Conservation (phyloP, 257 asterid species). For the Ajuga chamaepitys region DNA sequence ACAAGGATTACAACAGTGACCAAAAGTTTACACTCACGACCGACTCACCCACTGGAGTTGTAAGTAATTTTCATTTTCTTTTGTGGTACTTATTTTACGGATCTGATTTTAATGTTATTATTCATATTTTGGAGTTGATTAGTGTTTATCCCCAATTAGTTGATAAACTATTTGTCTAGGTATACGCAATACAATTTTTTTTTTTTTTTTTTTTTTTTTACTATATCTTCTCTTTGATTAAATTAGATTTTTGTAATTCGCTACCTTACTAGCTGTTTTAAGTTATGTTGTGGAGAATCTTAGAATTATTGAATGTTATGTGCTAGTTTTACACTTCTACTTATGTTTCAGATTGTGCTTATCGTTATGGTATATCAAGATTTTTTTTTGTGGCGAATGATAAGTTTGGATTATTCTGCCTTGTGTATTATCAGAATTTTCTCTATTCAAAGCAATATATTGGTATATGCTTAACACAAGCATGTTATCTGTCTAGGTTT, state of each 20-base stretch:
- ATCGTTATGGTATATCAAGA: not conserved
- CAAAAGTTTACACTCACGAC: slow-evolving; percentile 70
- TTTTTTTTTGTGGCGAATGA: not conserved
- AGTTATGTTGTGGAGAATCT: not conserved
- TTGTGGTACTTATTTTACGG: slow-evolving; percentile 1
- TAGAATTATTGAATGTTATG: slow-evolving; percentile 1
- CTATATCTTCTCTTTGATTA: not conserved
- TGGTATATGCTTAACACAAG: not conserved
- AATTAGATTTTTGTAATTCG: not conserved
- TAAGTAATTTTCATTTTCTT: slow-evolving; percentile 26
- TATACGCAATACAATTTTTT: not conserved
- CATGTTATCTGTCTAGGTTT: not conserved
- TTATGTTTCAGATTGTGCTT: not conserved
- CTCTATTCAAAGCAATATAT: not conserved
- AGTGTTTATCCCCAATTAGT: not conserved
- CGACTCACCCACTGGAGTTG: slow-evolving; percentile 79
- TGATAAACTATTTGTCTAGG: not conserved
- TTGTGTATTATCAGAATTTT: not conserved
- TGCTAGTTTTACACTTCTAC: not conserved
- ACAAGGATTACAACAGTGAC: slow-evolving; percentile 67
- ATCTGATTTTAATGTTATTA: slow-evolving; percentile 1
- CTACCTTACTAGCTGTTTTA: not conserved
- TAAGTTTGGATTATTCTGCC: not conserved
- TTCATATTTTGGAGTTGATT: not conserved
- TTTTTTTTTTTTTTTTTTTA: not conserved